Evolutionary conservation across 2,329 filamentous ascomycete genomes (phyloP), one percentile per base, ranked within the genome.

Genomic region (Neonectria hederae): DNA sequence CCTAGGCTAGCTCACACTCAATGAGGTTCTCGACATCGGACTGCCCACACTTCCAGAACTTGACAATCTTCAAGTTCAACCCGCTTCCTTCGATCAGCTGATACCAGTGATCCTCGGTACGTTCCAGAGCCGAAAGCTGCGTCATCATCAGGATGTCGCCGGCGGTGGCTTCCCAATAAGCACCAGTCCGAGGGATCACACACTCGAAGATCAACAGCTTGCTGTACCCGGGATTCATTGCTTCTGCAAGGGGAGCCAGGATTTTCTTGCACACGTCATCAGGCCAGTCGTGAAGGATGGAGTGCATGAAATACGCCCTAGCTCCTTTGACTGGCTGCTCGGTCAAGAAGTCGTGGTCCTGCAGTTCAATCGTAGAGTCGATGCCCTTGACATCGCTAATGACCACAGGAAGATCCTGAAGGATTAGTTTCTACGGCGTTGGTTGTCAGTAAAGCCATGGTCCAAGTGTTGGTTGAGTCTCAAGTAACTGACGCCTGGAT

Each of bases 281-380:
- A 0, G 81, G 76, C 81, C 81, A 84, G 70, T 84, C 80, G 63
- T 85, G 83, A 7, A 86, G 69, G 38, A 84, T 82, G 13, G 45
- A 62, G 21, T 65, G 66, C 53, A 66, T 66, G 13, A 51, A 68
- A 43, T 68, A 68, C 11, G 60, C 64, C 11, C 66, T 30, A 4
- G 66, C 63, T 17, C 65, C 73, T 8, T 72, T 62, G 14, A 67
- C 32, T 4, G 69, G 70, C 57, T 76, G 73, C n/a, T 68, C 60
- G 4, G 57, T 52, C 38, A 71, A 68, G 59, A 75, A 75, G 59
- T 76, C 65, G 21, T 75, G 68, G 51, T 22, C 61, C 14, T 38
- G 32, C 32, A 43, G 54, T 7, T 65, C 21, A 19, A 62, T 62
- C 3, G 54, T 38, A n/a, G 59, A 21, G 6, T 60, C 52, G 3